Conservation (phyloP, 805 yeast genomes). For the Nakazawaea laoshanensis region DNA sequence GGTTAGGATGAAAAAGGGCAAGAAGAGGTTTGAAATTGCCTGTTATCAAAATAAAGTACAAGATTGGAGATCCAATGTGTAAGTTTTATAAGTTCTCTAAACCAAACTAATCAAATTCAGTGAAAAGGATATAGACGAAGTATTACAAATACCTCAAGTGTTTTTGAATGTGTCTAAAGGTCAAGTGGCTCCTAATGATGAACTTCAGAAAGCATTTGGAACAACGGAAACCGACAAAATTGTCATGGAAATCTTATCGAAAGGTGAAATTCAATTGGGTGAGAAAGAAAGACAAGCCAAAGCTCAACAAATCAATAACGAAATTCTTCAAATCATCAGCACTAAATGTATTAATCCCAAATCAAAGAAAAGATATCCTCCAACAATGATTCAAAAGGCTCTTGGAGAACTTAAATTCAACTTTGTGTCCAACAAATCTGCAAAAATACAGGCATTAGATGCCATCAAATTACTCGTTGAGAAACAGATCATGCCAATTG, state of each 20-base stretch:
- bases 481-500: constrained; percentile 84
- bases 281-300: constrained; percentile 86
- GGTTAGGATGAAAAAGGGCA: constrained; percentile 85
- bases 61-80: constrained; percentile 78
- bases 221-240: constrained; percentile 68
- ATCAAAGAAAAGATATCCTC: constrained; percentile 86
- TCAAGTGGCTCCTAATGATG: constrained; percentile 83
- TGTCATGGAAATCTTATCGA: constrained; percentile 71
- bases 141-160: constrained; percentile 91
- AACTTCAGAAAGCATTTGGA: constrained; percentile 64
- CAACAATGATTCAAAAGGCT: constrained; percentile 88
- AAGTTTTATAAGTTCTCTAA: constrained; percentile 12
- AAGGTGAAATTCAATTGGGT: constrained; percentile 91
- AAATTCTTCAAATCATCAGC: constrained; percentile 73
- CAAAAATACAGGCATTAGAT: constrained; percentile 86
- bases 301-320: constrained; percentile 66
- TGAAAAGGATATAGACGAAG: constrained; percentile 93
- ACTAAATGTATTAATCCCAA: constrained; percentile 89
- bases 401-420: constrained; percentile 72
- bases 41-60: constrained; percentile 97
- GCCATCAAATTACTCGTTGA: constrained; percentile 74
- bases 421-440: constrained; percentile 60
- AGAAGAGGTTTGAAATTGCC: constrained; percentile 88
- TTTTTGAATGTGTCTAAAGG: constrained; percentile 92
- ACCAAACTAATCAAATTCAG: constrained; percentile 15